Base-by-base conservation (phyloP, 257 asterid genomes). In the Cynanchum wilfordii region DNA sequence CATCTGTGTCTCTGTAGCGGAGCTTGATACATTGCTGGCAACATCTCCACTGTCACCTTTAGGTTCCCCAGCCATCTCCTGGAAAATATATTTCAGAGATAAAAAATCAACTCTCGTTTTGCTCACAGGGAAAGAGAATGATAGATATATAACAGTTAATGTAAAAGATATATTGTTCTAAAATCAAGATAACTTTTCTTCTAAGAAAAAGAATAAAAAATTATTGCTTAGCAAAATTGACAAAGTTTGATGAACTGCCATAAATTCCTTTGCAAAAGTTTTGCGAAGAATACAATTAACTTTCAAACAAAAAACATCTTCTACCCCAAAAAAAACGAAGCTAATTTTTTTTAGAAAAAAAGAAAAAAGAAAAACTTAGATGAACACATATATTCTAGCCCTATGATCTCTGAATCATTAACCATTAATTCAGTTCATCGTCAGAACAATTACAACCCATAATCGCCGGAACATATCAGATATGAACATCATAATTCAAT, bases 31-130 rank as follows among this genome's bases (percentile, higher is more conserved):
- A 6, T 75, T 55, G 29, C 70, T 71, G 56, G 62, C 67, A 72
- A 50, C 71, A 54, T 86, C 91, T 60, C 36, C 84, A 59, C 44
- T 81, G 55, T 87, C 94, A 56, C 84, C 86, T 69, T 81, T 82
- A 70, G 81, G 60, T 69, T 82, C 95, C 71, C 73, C 89, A 13
- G 88, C 85, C 97, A 94, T 93, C 80, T 84, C 74, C 86, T 79
- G 68, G 64, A 47, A 57, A 62, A 71, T 17, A 15, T 36, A 30
- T 1, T 7, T 22, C 44, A 44, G 33, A 52, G 13, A 65, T 12
- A 44, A 8, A 8, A 44, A 27, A 59, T 30, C 59, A 24, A 36
- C n/a, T 30, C 38, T 7, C 16, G 2, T 62, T 33, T 33, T 62
- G 36, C 67, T 62, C 5, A 9, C 67, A 62, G 25, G 67, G 22